Base-by-base conservation (phyloP, 106 monocot genomes). In the Dioscorea dumetorum region DNA sequence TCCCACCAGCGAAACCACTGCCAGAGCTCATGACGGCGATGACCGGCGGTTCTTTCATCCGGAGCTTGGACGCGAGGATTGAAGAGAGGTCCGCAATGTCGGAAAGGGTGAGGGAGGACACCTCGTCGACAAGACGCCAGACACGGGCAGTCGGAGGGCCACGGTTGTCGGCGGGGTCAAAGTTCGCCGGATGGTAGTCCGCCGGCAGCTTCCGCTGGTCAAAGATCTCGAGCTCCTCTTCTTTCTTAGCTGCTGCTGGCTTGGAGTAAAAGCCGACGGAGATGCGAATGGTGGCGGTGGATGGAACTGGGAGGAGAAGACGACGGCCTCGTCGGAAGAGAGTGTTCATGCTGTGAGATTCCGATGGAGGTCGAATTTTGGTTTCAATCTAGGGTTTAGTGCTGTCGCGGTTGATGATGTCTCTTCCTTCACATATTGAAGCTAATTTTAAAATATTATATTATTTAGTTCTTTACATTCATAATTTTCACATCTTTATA, bases 41-140 rank as follows among this genome's bases (percentile, higher is more conserved):
- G 18, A 58, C 62, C 0, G 91, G 91, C 0, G 80, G 77, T 12
- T 83, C 83, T 66, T 70, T 65, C 35, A 91, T 60, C 49, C 59
- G 68, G 57, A 84, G 67, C 61, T 80, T 81, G 12, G 48, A 49
- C 50, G 78, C 62, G 52, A 97, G 57, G 79, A 97, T 82, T 48
- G 73, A 60, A 24, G 87, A 86, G 66, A 97, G 89, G 48, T 89
- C 84, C 34, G 87, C 70, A 17, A 87, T 57, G 62, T 97, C 95
- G 33, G 71, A 6, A 35, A 97, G 88, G 22, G 92, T 87, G 23
- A 97, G 84, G 50, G 73, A 66, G 28, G 97, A 74, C 57, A 97
- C 74, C 66, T 97, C 97, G 50, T 97, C 97, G 60, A 97, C 97
- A 52, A 97, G 97, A 61, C 84, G 84, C 86, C 85, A 97, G 20